phyloP scores from a whole-genome alignment of 805 yeast species.

The Teunomyces lycoperdinae region DNA sequence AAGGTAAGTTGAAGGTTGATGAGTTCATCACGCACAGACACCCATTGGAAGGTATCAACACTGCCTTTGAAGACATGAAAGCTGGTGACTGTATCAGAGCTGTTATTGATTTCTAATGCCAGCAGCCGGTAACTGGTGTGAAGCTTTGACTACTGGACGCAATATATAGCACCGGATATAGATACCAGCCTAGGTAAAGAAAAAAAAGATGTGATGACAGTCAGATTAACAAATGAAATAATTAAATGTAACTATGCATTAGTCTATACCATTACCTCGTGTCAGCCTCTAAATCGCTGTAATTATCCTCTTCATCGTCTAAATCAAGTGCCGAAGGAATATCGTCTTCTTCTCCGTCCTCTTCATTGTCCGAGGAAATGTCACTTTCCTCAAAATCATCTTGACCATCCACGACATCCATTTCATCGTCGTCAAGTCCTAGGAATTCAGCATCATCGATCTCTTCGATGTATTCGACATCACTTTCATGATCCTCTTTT shows the following conservation, averaged over 20 bases:
- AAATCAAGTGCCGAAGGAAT: constrained; percentile 12
- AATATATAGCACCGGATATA: not conserved
- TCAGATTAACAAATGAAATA: not conserved
- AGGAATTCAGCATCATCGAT: constrained; percentile 47
- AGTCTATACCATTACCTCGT: constrained; percentile 6
- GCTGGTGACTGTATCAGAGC: constrained; percentile 93
- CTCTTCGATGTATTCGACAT: constrained; percentile 73
- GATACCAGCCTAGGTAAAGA: not conserved
- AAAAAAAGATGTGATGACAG: too few relatives aligned
- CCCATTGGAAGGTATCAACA: constrained; percentile 71
- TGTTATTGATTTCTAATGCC: constrained; percentile 53
- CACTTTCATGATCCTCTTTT: constrained; percentile 41
- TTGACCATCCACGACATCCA: constrained; percentile 13
- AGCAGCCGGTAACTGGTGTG: constrained; percentile 13
- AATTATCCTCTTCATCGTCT: constrained; percentile 19
- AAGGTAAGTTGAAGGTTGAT: constrained; percentile 81
- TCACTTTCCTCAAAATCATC: constrained; percentile 16
- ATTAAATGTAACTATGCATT: constrained; percentile 2
- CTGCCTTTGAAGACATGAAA: constrained; percentile 94
- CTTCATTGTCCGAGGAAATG: constrained; percentile 16
- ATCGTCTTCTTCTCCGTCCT: constrained; percentile 16
- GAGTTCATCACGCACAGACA: constrained; percentile 94
- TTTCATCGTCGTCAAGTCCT: constrained; percentile 18
- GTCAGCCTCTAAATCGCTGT: constrained; percentile 18
- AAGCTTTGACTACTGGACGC: constrained; percentile 3